Base-by-base conservation (phyloP, 192 early-diverging fungal genomes). In the Backusella morwellensis region DNA sequence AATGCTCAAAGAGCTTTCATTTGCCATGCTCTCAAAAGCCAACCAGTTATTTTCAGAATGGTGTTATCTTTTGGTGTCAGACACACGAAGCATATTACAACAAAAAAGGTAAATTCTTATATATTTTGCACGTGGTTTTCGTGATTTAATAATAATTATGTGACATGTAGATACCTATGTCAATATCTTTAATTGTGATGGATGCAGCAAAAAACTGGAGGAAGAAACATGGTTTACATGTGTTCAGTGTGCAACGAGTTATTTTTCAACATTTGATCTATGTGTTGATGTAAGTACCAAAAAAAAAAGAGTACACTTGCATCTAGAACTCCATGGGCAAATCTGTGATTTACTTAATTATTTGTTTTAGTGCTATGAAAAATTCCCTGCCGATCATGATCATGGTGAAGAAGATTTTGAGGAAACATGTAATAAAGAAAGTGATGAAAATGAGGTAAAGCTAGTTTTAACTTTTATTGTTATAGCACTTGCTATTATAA, bases 51-150 rank as follows among this genome's bases (percentile, higher is more conserved):
- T 95, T 96, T 76, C 88, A 91, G 35, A 87, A 91, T 44, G 96
- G 96, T 9, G 88, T 90, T 52, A 90, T 95, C 26, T 97, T 96
- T 81, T 97, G 94, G 93, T 97, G 96, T 75, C 88, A 92, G 3
- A 85, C 83, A 35, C 96, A 97, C 74, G 91, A 94, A 72, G 75
- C 80, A 4, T 75, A 82, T 36, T 79, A 89, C 4, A 69, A 86
- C 23, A 77, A 86, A 70, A 83, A 82, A 80, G 90, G 91, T 89
- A 86, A 19, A 21, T 74, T n/a, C 42, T 1, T 78, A 21, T 47
- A 40, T 3, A 32, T 32, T 56, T 34, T 35, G 15, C 26, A 8
- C 68, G 12, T 52, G 63, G 59, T 47, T 34, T 21, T 17, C 14
- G 68, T 19, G 17, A 56, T 74, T 41, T 67, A 12, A 21, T 7